Evolutionary conservation across 805 yeast species (phyloP), one percentile per base, ranked within the genome.

Genomic region (Sugiyamaella mastotermitis): DNA sequence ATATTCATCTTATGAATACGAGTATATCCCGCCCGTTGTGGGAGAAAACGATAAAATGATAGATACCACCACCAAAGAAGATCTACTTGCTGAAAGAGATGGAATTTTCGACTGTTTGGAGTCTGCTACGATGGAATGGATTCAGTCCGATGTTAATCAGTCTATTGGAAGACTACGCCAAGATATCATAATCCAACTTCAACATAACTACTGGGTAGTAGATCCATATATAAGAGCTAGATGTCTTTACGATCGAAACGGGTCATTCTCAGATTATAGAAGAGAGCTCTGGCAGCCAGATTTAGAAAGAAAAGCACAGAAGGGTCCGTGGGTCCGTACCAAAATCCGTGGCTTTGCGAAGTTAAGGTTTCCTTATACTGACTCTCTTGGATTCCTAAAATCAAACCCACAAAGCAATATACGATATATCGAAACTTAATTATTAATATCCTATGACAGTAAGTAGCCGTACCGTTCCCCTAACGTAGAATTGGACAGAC

Each of bases 221-320:
- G 97, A 92, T 53, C 92, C 94, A 1, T 86, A 82, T 48, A 59
- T 86, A 35, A 78, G 98, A 60, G 76, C 80, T 31, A 78, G 87
- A 47, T 77, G 86, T 26, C 64, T 79, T 26, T 83, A 76, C 53
- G 98, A 92, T 60, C 73, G 95, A 52, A 66, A 71, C 38, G 88
- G 92, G 10, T 45, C 59, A 17, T 57, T 76, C 25, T 84, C 80
- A 16, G 26, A 30, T 31, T 55, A 53, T 52, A 49, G 48, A 31
- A 40, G 45, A 3, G 50, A 55, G 36, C 47, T 52, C n/a, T 23
- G 26, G 11, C 26, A 23, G 26, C 26, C 10, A 23, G 26, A 23
- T 10, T 23, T 23, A n/a, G 26, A 23, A 23, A n/a, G n/a, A 23
- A 23, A 10, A 10, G 26, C 26, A n/a, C n/a, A n/a, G n/a, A n/a